Evolutionary conservation across 2,329 filamentous ascomycete genomes (phyloP).

Genomic region (Pseudohalonectria lignicola): DNA sequence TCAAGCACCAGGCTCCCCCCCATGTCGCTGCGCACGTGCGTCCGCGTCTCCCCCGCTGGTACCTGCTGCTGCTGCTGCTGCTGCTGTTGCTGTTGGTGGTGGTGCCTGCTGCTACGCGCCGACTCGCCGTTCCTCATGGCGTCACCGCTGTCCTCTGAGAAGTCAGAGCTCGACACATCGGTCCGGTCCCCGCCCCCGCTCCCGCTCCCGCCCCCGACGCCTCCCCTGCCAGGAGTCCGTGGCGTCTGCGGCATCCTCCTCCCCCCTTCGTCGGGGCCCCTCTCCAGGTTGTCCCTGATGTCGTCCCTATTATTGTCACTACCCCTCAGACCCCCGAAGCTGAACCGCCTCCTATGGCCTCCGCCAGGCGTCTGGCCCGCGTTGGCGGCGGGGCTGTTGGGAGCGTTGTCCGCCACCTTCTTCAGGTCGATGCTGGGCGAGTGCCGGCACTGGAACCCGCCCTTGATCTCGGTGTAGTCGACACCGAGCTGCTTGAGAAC

Average conservation of each 20-base stretch:
- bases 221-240: conserved; percentile 24
- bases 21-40: conserved; percentile 82
- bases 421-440: conserved; percentile 81
- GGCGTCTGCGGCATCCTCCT: conserved; percentile 38
- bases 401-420: conserved; percentile 50
- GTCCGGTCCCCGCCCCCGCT: conserved; percentile 35
- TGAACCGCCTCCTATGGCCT: conserved; percentile 64
- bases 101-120: too few relatives aligned
- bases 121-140: conserved; percentile 37
- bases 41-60: conserved; percentile 75
- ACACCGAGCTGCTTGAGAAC: conserved; percentile 81
- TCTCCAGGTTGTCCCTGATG: conserved; percentile 45
- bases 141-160: conserved; percentile 69
- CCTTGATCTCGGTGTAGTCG: conserved; percentile 85
- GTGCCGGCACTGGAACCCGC: conserved; percentile 84
- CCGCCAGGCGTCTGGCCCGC: conserved; percentile 22
- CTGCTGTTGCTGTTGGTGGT: too few relatives aligned
- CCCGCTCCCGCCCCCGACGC: conserved; percentile 16
- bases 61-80: conserved; percentile 7
- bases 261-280: conserved; percentile 36
- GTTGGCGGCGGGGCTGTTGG: conserved; percentile 44
- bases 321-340: conserved; percentile 58
- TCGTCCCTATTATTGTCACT: conserved; percentile 55
- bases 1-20: conserved; percentile 74
- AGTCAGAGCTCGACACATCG: conserved; percentile 83